Evolutionary conservation across 345 rosid genomes (phyloP).

Genomic region (Corchorus capsularis): DNA sequence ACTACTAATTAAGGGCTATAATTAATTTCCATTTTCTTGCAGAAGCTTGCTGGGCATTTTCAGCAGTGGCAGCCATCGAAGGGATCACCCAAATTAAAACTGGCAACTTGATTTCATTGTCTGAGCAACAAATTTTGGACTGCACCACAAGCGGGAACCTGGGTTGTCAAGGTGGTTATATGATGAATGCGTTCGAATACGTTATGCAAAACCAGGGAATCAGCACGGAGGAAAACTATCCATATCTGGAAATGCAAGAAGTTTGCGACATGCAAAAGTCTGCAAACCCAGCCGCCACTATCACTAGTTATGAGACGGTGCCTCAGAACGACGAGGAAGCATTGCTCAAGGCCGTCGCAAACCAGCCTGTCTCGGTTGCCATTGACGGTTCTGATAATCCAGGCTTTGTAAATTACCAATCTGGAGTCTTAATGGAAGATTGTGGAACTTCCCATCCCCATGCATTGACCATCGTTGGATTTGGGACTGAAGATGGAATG

Average conservation of each 20-base stretch:
- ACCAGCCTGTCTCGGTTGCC: conserved; percentile 60
- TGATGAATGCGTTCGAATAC: conserved; percentile 57
- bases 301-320: conserved; percentile 43
- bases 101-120: conserved; percentile 42
- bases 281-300: conserved; percentile 15
- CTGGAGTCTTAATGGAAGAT: conserved; percentile 48
- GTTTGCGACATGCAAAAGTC: conserved; percentile 35
- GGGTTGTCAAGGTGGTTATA: conserved; percentile 55
- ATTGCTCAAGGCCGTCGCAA: conserved; percentile 54
- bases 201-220: conserved; percentile 43
- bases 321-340: conserved; percentile 48
- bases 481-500: conserved; percentile 32
- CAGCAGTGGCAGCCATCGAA: conserved; percentile 55
- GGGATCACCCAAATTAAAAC: conserved; percentile 36
- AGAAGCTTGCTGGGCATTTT: too few relatives aligned
- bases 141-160: conserved; percentile 32
- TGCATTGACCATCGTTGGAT: conserved; percentile 55
- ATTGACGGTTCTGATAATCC: conserved; percentile 40
- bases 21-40: too few relatives aligned
- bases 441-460: conserved; percentile 49
- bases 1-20: too few relatives aligned
- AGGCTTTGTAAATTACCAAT: conserved; percentile 43
- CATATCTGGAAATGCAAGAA: conserved; percentile 40
- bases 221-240: conserved; percentile 44
- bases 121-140: conserved; percentile 71